Evolutionary conservation across 2,329 filamentous ascomycete species (phyloP).

Genomic region (Dactylella cylindrospora): DNA sequence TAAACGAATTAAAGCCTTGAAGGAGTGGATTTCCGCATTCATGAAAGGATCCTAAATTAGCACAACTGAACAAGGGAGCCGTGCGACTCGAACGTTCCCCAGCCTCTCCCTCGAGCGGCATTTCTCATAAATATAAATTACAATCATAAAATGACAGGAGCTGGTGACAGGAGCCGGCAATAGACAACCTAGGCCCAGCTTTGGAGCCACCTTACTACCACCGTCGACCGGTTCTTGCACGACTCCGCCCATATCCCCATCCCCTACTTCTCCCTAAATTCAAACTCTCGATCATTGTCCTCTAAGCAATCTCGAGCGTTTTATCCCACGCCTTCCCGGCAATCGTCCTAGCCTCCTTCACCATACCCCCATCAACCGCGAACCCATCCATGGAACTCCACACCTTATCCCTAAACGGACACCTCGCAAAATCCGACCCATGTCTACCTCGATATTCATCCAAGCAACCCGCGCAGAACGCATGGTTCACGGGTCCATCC

Average conservation of each 20-base stretch:
- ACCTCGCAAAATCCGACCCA: conserved; percentile 9
- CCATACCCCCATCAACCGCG: conserved; percentile 1
- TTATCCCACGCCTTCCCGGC: conserved; percentile 28
- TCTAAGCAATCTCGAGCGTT: conserved; percentile 9
- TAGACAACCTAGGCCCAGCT: no score
- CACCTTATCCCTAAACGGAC: conserved; percentile 13
- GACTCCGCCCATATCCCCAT: neutral
- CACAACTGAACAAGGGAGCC: no score
- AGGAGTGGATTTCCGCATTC: no score
- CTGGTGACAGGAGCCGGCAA: no score
- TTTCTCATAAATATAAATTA: no score
- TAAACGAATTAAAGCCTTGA: no score
- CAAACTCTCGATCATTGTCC: neutral
- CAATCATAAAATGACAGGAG: no score
- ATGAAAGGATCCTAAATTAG: no score
- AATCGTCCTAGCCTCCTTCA: conserved; percentile 10
- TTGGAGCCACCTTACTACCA: no score
- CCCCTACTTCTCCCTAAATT: neutral
- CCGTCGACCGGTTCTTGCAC: no score
- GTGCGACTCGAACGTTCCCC: no score
- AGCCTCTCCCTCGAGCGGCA: no score
- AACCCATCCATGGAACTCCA: conserved; percentile 11
- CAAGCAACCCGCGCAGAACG: conserved; percentile 22
- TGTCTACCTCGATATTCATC: conserved; percentile 3
- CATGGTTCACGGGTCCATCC: conserved; percentile 11